Evolutionary conservation across 2,329 filamentous ascomycete genomes (phyloP).

Genomic region (Geosmithia morbida): DNA sequence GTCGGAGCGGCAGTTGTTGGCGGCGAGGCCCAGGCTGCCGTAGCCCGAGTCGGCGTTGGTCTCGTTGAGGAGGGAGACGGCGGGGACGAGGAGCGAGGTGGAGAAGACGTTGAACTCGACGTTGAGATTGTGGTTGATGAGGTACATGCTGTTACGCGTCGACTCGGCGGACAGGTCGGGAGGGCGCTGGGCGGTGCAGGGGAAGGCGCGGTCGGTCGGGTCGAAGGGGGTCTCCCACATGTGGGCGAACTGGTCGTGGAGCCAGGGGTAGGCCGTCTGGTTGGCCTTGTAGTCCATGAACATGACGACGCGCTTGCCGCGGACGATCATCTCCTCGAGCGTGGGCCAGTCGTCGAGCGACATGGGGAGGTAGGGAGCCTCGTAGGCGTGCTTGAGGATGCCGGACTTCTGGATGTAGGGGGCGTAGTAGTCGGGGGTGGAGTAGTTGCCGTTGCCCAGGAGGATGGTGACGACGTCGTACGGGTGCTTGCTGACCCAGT

Average conservation of each 20-base stretch:
- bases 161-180: slow-evolving; percentile 43
- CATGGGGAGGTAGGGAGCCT: slow-evolving; percentile 58
- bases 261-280: slow-evolving; percentile 64
- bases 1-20: slow-evolving; percentile 41
- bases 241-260: slow-evolving; percentile 76
- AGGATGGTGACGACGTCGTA: slow-evolving; percentile 83
- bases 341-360: slow-evolving; percentile 68
- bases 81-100: slow-evolving; percentile 53
- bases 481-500: slow-evolving; percentile 63
- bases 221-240: slow-evolving; percentile 89
- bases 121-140: slow-evolving; percentile 89
- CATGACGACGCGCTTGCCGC: slow-evolving; percentile 56
- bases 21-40: slow-evolving; percentile 52
- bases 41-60: slow-evolving; percentile 55
- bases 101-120: slow-evolving; percentile 56
- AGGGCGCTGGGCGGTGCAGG: slow-evolving; percentile 66
- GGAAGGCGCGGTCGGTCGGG: slow-evolving; percentile 48
- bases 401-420: slow-evolving; percentile 57
- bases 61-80: slow-evolving; percentile 51
- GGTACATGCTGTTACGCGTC: slow-evolving; percentile 52
- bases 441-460: slow-evolving; percentile 71
- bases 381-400: slow-evolving; percentile 59
- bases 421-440: slow-evolving; percentile 47
- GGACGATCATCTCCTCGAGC: slow-evolving; percentile 59
- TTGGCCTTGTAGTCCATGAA: slow-evolving; percentile 80